phyloP scores from a whole-genome alignment of 1,284 basidiomycete species.

The Ganoderma multipileum region DNA sequence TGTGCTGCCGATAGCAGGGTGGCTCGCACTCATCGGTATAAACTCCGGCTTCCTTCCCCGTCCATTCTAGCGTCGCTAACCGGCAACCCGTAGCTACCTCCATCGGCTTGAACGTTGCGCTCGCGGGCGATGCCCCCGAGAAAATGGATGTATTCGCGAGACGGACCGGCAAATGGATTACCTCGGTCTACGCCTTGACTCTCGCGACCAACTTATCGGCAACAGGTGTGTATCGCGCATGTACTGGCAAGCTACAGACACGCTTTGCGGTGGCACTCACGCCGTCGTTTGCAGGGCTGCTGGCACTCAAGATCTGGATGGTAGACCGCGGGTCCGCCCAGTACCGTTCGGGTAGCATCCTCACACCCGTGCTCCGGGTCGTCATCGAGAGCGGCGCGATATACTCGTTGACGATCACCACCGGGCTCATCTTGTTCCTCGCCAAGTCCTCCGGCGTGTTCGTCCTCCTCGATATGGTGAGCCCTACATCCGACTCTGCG shows the following conservation, averaged over 20 bases:
- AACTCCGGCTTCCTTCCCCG: not conserved
- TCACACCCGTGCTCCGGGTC: constrained; percentile 39
- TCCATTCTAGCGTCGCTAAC: constrained; percentile 37
- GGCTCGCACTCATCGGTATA: constrained; percentile 29
- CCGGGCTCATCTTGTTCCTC: constrained; percentile 41
- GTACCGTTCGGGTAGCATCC: constrained; percentile 24
- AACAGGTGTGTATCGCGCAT: constrained; percentile 34
- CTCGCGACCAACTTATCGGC: constrained; percentile 41
- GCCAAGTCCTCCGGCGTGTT: constrained; percentile 39
- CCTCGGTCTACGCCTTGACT: constrained; percentile 38
- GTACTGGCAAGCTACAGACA: not conserved
- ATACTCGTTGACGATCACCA: constrained; percentile 42
- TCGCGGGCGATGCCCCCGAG: constrained; percentile 34
- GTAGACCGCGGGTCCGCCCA: constrained; percentile 32
- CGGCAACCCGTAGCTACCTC: constrained; percentile 50
- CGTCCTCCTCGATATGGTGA: constrained; percentile 43
- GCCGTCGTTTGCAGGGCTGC: constrained; percentile 29
- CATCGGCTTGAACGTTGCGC: constrained; percentile 23
- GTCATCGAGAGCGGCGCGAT: constrained; percentile 43
- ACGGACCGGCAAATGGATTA: constrained; percentile 39
- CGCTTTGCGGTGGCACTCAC: no score
- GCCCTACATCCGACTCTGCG: constrained; percentile 7
- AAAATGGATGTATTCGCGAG: constrained; percentile 31
- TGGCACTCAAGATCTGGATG: constrained; percentile 38
- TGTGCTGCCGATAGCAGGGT: constrained; percentile 31